These are phyloP conservation scores for Articulospora tetracladia DNA, from an alignment of 495 filamentous ascomycete genomes.

Conservation along the genomic window DNA sequence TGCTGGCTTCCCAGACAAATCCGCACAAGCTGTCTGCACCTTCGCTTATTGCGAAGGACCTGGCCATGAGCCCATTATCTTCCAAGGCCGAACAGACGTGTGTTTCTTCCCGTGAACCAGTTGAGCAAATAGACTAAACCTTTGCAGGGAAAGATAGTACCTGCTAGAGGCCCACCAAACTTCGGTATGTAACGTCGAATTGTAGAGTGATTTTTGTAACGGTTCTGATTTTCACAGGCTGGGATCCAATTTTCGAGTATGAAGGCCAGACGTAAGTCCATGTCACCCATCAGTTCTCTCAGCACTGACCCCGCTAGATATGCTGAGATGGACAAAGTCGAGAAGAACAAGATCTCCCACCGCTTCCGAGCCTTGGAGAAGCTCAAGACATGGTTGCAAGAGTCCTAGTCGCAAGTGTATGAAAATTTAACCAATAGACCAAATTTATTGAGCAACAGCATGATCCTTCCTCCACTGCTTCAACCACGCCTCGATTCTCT, in stretches of 20 bases:
- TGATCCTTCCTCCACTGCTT: conserved; percentile 74
- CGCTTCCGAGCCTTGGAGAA: conserved; percentile 81
- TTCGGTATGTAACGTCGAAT: conserved; percentile 60
- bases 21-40: conserved; percentile 89
- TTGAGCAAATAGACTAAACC: conserved; percentile 29
- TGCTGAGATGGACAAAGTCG: conserved; percentile 90
- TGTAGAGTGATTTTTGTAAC: neutral
- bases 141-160: conserved; percentile 66
- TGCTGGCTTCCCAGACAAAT: conserved; percentile 82
- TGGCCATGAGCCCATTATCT: conserved; percentile 78
- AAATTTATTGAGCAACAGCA: conserved; percentile 8
- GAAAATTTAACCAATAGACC: neutral
- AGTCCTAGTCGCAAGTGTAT: conserved; percentile 21
- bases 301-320: conserved; percentile 41
- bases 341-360: conserved; percentile 94
- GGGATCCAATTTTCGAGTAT: conserved; percentile 97
- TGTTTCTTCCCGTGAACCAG: conserved; percentile 14
- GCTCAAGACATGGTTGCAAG: conserved; percentile 76
- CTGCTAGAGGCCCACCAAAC: conserved; percentile 64
- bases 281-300: neutral
- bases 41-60: conserved; percentile 90
- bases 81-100: conserved; percentile 76
- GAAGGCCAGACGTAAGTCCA: conserved; percentile 77
- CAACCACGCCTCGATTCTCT: conserved; percentile 78
- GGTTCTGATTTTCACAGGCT: conserved; percentile 48